Conservation (phyloP, 345 rosid species). For the Populus euphratica region DNA sequence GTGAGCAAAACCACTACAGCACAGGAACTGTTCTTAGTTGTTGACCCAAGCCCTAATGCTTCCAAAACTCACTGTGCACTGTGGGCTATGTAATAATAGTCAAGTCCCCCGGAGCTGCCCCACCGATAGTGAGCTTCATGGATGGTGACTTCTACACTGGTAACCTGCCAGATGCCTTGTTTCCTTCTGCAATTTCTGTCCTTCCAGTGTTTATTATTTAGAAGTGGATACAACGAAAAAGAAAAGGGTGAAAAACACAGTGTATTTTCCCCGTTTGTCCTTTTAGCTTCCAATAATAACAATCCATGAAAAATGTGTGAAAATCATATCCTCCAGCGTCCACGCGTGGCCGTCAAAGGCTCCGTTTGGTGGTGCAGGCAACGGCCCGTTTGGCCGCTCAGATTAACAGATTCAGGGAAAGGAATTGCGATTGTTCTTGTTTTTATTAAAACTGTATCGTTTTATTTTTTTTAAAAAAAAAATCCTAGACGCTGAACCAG, state of each 20-base stretch:
- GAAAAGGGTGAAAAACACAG: too few relatives aligned
- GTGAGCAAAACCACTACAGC: background rate
- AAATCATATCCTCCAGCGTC: too few relatives aligned
- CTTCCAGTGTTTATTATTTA: background rate
- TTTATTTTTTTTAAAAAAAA: too few relatives aligned
- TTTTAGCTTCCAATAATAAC: background rate
- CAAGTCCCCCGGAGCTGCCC: conserved; percentile 1
- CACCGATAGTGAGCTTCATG: conserved; percentile 19
- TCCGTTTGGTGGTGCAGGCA: too few relatives aligned
- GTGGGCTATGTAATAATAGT: conserved; percentile 9
- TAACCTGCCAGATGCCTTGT: background rate
- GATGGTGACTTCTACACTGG: conserved; percentile 20
- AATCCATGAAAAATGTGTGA: background rate
- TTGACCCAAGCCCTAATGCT: conserved; percentile 23
- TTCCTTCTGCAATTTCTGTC: background rate
- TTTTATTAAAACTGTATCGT: too few relatives aligned
- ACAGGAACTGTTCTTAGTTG: conserved; percentile 22
- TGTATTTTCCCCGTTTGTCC: too few relatives aligned
- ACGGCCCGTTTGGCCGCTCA: too few relatives aligned
- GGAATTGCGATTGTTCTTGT: too few relatives aligned
- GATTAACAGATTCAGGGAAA: too few relatives aligned
- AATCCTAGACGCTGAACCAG: too few relatives aligned
- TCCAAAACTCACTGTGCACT: conserved; percentile 19
- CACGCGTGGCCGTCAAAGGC: too few relatives aligned
- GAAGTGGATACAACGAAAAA: too few relatives aligned